phyloP scores from a whole-genome alignment of 1,284 basidiomycete species.

The Cutaneotrichosporon arboriforme region DNA sequence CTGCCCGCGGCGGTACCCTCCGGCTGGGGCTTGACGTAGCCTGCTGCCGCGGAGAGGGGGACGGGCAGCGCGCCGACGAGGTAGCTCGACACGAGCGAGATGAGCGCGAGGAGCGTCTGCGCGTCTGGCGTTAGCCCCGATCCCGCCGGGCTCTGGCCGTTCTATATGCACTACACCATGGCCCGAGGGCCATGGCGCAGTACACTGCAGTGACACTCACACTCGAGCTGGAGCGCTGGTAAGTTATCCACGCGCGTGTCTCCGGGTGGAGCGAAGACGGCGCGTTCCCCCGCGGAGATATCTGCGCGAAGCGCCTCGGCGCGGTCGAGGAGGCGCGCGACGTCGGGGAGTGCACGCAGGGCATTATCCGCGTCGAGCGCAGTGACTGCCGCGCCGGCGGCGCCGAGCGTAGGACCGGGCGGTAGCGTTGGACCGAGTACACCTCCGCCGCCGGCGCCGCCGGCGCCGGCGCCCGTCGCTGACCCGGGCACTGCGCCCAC shows the following conservation, averaged over 20 bases:
- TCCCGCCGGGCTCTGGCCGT: too few species aligned
- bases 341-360: constrained; percentile 11
- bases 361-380: constrained; percentile 13
- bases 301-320: constrained; percentile 12
- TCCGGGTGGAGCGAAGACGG: constrained; percentile 3
- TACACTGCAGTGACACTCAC: constrained; percentile 4
- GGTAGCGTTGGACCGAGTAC: too few species aligned
- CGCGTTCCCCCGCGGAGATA: constrained; percentile 1
- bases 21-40: background rate
- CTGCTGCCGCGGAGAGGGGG: constrained; percentile 3
- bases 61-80: constrained; percentile 22
- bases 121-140: constrained; percentile 12
- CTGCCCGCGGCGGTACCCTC: background rate
- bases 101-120: constrained; percentile 20
- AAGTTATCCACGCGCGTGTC: background rate
- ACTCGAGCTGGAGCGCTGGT: constrained; percentile 15
- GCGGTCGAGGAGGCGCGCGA: constrained; percentile 9
- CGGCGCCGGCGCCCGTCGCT: too few species aligned
- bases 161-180: background rate
- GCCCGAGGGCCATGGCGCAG: too few species aligned
- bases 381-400: background rate
- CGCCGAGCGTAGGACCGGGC: background rate
- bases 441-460: too few species aligned
- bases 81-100: constrained; percentile 9
- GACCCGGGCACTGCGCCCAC: too few species aligned